Evolutionary conservation across 768 basidiomycete species (phyloP), one percentile per base, ranked within the genome.

Genomic region (Leccinum ochraceum): DNA sequence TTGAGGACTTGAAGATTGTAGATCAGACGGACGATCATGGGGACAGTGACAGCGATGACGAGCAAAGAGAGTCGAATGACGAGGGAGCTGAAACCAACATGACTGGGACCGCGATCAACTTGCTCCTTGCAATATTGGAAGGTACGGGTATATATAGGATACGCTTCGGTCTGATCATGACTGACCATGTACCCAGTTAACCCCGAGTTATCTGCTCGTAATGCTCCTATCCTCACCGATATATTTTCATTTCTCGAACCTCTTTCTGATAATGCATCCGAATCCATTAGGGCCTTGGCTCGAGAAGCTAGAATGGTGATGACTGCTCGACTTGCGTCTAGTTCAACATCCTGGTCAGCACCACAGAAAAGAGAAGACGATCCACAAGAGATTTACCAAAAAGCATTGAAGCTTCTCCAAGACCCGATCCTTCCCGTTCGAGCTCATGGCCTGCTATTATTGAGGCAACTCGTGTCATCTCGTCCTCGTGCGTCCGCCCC

Each of bases 341-440:
- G 82, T 1, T 86, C 86, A 11, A 69, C 78, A 0, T 53, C 70
- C 1, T 67, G 72, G 57, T 22, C 66, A 7, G 55, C 67, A 10
- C 63, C 65, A 32, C 55, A 55, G 17, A 63, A 59, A 46, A 59
- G 56, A 20, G 70, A 60, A n/a, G 74, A 71, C 10, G 68, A 62
- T 17, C 75, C 83, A 4, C 86, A 86, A 57, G 86, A 86, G 53
- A 83, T 79, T 7, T 98, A 97, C 73, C 93, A 94, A 67, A 88
- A 90, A 66, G 93, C 95, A 3, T 79, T 98, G 17, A 90, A 88
- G 64, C 83, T 95, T 26, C 78, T 98, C 11, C 91, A 95, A 74
- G 96, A 98, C 72, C 89, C 93, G 1, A 86, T 96, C 37, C 80
- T 98, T 10, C 95, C 96, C 22, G 95, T 98, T 44, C 88, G 95